Conservation (phyloP, 2,329 filamentous ascomycete genomes). For the Simplicillium sp. region DNA sequence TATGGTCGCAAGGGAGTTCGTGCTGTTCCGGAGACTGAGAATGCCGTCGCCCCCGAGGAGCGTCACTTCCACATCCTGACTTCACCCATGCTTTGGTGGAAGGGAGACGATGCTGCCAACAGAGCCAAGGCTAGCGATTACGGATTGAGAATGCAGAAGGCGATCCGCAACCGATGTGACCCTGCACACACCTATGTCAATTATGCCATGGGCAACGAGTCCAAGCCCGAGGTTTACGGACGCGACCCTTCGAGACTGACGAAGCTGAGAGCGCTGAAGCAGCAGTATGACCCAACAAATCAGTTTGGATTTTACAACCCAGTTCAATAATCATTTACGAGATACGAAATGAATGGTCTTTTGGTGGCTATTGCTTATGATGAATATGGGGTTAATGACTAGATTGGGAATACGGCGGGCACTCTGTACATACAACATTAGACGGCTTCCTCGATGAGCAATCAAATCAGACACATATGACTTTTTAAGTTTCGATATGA, state of each 20-base stretch:
- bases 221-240: constrained; percentile 8
- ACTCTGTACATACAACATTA: too few relatives aligned
- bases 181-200: constrained; percentile 10
- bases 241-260: constrained; percentile 6
- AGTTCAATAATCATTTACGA: not conserved
- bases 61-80: constrained; percentile 6
- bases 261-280: constrained; percentile 8
- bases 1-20: constrained; percentile 5
- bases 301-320: constrained; percentile 8
- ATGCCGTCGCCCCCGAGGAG: constrained; percentile 8
- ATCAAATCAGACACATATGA: constrained; percentile 3
- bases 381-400: too few relatives aligned
- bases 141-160: constrained; percentile 1
- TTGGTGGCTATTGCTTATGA: too few relatives aligned
- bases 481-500: too few relatives aligned
- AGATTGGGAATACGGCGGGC: too few relatives aligned
- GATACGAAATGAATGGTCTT: too few relatives aligned
- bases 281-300: constrained; percentile 10
- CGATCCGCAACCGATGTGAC: not conserved
- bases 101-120: constrained; percentile 1
- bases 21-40: constrained; percentile 1
- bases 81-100: constrained; percentile 6
- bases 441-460: too few relatives aligned
- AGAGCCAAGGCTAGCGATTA: constrained; percentile 1
- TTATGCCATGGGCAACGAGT: constrained; percentile 9